These are phyloP conservation scores for Raphanus hybrid DNA, from an alignment of 441 rosid genomes.

Conservation along the genomic window DNA sequence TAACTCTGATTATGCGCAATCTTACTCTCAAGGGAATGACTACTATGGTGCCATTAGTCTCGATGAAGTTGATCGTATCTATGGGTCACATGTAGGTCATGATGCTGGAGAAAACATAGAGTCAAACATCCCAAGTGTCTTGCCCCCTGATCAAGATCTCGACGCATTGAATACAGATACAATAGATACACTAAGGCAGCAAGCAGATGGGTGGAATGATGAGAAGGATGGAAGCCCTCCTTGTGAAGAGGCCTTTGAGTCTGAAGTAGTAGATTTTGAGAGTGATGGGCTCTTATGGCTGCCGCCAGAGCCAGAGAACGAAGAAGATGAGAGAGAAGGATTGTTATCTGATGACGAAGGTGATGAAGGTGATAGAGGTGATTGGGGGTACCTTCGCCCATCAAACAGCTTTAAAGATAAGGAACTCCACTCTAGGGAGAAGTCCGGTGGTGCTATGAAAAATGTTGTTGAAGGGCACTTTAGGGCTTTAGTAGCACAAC, in stretches of 20 bases:
- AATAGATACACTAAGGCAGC: slow-evolving; percentile 42
- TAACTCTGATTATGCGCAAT: slow-evolving; percentile 53
- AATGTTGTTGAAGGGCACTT: slow-evolving; percentile 79
- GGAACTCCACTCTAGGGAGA: slow-evolving; percentile 58
- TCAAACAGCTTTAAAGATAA: slow-evolving; percentile 67
- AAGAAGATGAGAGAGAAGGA: slow-evolving; percentile 74
- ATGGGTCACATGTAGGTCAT: slow-evolving; percentile 49
- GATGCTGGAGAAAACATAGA: slow-evolving; percentile 46
- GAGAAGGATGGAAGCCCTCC: slow-evolving; percentile 41
- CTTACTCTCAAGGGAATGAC: slow-evolving; percentile 48
- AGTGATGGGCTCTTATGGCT: slow-evolving; percentile 64
- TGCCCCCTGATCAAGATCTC: slow-evolving; percentile 49
- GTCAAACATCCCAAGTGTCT: slow-evolving; percentile 38
- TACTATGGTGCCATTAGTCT: slow-evolving; percentile 50
- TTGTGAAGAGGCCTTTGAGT: slow-evolving; percentile 46
- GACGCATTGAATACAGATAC: slow-evolving; percentile 45
- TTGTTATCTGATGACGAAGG: slow-evolving; percentile 54
- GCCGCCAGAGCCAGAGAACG: slow-evolving; percentile 82
- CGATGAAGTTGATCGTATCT: slow-evolving; percentile 46
- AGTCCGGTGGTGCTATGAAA: slow-evolving; percentile 66
- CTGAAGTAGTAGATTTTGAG: slow-evolving; percentile 72
- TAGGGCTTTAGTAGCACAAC: slow-evolving; percentile 79
- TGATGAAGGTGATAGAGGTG: slow-evolving; percentile 64
- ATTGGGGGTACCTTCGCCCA: slow-evolving; percentile 68
- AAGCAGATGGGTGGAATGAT: slow-evolving; percentile 53